Evolutionary conservation across 208 protist species (phyloP).

Genomic region (Endotrypanum monterogeii): DNA sequence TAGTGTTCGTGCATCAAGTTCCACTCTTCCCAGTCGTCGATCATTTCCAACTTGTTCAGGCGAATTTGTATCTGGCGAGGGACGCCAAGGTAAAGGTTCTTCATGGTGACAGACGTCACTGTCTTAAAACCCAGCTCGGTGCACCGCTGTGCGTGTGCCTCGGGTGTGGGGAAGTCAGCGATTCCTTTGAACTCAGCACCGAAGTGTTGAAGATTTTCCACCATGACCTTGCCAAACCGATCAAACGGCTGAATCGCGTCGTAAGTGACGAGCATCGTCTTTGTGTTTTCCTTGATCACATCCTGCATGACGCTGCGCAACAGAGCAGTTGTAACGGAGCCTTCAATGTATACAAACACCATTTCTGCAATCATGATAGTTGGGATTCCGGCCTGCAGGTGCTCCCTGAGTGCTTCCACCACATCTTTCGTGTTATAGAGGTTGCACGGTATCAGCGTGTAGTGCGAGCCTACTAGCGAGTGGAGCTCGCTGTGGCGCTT

Average conservation of each 20-base stretch:
- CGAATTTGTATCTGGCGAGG: slow-evolving; percentile 59
- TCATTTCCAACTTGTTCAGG: slow-evolving; percentile 87
- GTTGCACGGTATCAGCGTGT: slow-evolving; percentile 61
- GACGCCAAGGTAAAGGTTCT: slow-evolving; percentile 76
- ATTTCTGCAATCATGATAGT: slow-evolving; percentile 89
- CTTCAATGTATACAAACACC: slow-evolving; percentile 91
- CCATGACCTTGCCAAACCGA: slow-evolving; percentile 90
- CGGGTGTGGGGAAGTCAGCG: slow-evolving; percentile 65
- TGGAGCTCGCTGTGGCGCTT: slow-evolving; percentile 39
- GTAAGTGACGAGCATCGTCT: slow-evolving; percentile 74
- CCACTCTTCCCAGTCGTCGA: slow-evolving; percentile 94
- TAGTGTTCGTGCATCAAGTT: slow-evolving; percentile 93
- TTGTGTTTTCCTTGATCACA: slow-evolving; percentile 45
- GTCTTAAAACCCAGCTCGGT: slow-evolving; percentile 64
- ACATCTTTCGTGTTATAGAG: slow-evolving; percentile 58
- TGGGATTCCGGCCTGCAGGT: slow-evolving; percentile 46
- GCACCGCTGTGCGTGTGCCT: slow-evolving; percentile 69
- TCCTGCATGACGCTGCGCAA: slow-evolving; percentile 54
- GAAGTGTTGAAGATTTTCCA: slow-evolving; percentile 67
- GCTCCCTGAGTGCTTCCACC: slow-evolving; percentile 44
- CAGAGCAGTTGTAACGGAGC: slow-evolving; percentile 60
- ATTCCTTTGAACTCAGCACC: slow-evolving; percentile 80
- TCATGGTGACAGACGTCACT: slow-evolving; percentile 76
- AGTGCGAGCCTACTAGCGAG: slow-evolving; percentile 44
- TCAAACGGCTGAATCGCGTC: slow-evolving; percentile 88